Percentiles rank a stretch among this genome's conserved stretches.
Evolutionary conservation across 208 protist species (phyloP).

Genomic region (Zelonia costaricensis): DNA sequence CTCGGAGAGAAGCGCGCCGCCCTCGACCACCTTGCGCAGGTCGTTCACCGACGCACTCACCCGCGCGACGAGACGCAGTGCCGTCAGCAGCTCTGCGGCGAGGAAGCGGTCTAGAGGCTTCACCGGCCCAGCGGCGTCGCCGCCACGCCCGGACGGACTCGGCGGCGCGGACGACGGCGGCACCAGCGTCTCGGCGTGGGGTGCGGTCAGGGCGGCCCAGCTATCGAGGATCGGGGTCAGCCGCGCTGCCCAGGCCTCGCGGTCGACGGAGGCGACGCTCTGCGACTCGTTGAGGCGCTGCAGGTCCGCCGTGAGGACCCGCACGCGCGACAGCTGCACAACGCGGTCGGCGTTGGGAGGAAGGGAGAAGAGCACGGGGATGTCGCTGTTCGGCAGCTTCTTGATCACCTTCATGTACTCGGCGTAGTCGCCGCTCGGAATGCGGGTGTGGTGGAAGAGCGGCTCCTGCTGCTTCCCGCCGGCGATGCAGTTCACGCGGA

Average conservation of each 20-base stretch:
- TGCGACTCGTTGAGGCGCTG: conserved; percentile 79
- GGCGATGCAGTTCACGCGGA: conserved; percentile 68
- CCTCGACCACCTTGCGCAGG: conserved; percentile 89
- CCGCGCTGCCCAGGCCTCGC: conserved; percentile 83
- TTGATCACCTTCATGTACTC: conserved; percentile 85
- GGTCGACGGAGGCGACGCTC: conserved; percentile 66
- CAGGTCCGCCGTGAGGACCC: conserved; percentile 76
- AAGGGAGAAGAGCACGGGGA: conserved; percentile 92
- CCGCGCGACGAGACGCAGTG: conserved; percentile 58
- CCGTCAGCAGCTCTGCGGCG: conserved; percentile 76
- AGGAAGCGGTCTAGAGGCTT: conserved; percentile 93
- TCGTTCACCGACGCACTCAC: conserved; percentile 85
- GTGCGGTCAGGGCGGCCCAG: conserved; percentile 78
- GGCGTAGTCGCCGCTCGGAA: conserved; percentile 63
- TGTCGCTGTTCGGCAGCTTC: conserved; percentile 91
- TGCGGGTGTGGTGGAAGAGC: conserved; percentile 59
- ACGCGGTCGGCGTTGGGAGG: conserved; percentile 95
- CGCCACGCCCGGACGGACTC: conserved; percentile 2
- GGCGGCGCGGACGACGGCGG: conserved; percentile 19
- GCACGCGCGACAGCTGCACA: conserved; percentile 82
- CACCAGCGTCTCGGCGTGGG: conserved; percentile 64
- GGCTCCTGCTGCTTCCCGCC: conserved; percentile 54
- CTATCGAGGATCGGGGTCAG: conserved; percentile 85
- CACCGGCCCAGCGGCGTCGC: conserved; percentile 13
- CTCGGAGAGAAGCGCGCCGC: conserved; percentile 86